Base-by-base conservation (phyloP, 2,329 filamentous ascomycete species). In the Aspergillus pseudoglaucus region DNA sequence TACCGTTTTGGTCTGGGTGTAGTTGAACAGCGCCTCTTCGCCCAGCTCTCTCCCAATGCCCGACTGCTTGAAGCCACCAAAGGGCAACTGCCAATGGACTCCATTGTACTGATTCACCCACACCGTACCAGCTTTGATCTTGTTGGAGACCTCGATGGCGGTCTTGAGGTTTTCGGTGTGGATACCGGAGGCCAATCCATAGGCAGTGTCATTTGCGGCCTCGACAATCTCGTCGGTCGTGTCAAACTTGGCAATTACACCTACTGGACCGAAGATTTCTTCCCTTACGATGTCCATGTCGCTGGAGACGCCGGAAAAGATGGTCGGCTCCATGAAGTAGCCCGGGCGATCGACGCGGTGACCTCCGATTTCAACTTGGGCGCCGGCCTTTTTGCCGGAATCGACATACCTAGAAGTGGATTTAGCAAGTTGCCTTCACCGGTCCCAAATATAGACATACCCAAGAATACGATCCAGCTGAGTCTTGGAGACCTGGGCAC, bases 41-140 rank as follows among this genome's bases (percentile, higher is more conserved):
- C 76, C 75, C 30, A 78, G 56, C 60, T 79, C 77, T 33, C 75
- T 58, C 18, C 77, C 77, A 57, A 78, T 76, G 1, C 77, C 77
- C 52, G 66, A 72, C 60, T 76, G 72, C 63, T 80, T 80, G 12
- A 76, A 74, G n/a, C 66, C 66, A 17, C 66, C 65, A 48, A 65
- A 67, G 0, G 65, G 63, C 15, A 63, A 56, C 10, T 58, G 49
- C 44, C 57, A 51, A 46, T 68, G 59, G 30, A 51, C 58, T 41
- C 63, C 60, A 42, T 57, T 58, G 42, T 52, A 56, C 33, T 54
- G 61, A 50, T 67, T 66, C 40, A 68, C 58, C 61, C 63, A 67
- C 9, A 68, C 64, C 57, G 62, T 66, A 15, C 65, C 65, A n/a
- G 64, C 60, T 50, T 67, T 61, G 23, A 69, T 59, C 22, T 55